Conservation (phyloP, 768 basidiomycete genomes). For the Suillus cothurnatus region DNA sequence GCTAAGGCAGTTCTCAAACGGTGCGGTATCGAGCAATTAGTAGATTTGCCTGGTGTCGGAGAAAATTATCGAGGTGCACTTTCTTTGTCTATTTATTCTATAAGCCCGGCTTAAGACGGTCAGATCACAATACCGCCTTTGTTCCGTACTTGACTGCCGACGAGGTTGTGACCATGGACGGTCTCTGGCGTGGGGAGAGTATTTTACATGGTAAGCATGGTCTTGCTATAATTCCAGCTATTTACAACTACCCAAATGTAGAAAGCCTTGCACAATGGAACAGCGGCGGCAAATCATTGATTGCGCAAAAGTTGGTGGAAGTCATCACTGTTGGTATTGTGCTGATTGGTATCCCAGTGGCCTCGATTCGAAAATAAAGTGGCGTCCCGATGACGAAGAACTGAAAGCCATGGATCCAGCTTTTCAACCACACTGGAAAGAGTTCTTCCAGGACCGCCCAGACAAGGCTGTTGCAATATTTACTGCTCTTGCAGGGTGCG, state of each 20-base stretch:
- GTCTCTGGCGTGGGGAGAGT: too few relatives aligned
- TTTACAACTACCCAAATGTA: too few relatives aligned
- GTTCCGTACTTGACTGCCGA: too few relatives aligned
- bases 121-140: too few relatives aligned
- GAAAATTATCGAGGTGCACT: slow-evolving; percentile 19
- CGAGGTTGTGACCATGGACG: too few relatives aligned
- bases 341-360: slow-evolving; percentile 35
- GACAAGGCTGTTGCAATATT: slow-evolving; percentile 43
- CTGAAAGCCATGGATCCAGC: slow-evolving; percentile 49
- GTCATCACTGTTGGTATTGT: slow-evolving; percentile 8
- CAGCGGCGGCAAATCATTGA: too few relatives aligned
- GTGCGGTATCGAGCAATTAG: not conserved
- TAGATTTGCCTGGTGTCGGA: not conserved
- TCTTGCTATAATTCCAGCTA: too few relatives aligned
- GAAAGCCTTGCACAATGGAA: too few relatives aligned
- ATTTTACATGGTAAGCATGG: too few relatives aligned
- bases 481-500: slow-evolving; percentile 44
- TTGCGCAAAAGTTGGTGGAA: too few relatives aligned
- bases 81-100: not conserved
- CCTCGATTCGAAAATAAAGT: slow-evolving; percentile 38
- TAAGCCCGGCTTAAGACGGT: too few relatives aligned
- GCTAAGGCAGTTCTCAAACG: not conserved
- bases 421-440: slow-evolving; percentile 45
- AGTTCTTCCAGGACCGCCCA: too few relatives aligned
- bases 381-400: slow-evolving; percentile 35